Percentiles rank a stretch among this genome's conserved stretches.
phyloP scores from a whole-genome alignment of 148 eudicot species.

The Chenopodium formosanum region DNA sequence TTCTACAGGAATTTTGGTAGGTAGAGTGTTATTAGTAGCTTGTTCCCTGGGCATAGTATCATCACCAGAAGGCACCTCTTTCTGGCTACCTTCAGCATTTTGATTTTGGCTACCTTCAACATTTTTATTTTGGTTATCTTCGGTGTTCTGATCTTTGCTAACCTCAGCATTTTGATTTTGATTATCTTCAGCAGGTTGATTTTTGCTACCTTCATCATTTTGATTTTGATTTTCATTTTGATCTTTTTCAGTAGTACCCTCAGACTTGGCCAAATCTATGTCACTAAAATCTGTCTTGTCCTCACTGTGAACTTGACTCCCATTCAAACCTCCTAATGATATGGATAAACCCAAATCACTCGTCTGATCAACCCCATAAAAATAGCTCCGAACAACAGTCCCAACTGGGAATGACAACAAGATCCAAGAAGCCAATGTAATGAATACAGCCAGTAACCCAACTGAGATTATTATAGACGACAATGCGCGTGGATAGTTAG shows the following conservation, averaged over 20 bases:
- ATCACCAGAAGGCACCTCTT: conserved; percentile 1
- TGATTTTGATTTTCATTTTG: neutral
- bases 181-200: neutral
- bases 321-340: conserved; percentile 21
- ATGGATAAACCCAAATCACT: conserved; percentile 18
- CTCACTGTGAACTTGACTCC: conserved; percentile 5
- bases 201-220: neutral
- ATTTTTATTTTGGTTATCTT: conserved; percentile 1
- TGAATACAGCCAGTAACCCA: conserved; percentile 67
- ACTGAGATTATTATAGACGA: conserved; percentile 52
- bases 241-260: neutral
- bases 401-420: conserved; percentile 73
- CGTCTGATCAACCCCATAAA: conserved; percentile 47
- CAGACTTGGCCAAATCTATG: neutral
- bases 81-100: neutral
- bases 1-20: neutral
- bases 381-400: conserved; percentile 53
- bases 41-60: conserved; percentile 7
- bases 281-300: neutral
- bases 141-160: neutral
- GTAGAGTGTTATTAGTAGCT: neutral
- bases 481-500: conserved; percentile 61
- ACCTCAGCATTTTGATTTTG: neutral
- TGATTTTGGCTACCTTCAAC: conserved; percentile 3
- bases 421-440: conserved; percentile 62